Evolutionary conservation across 768 basidiomycete species (phyloP).

Genomic region (Tricholoma bakamatsutake): DNA sequence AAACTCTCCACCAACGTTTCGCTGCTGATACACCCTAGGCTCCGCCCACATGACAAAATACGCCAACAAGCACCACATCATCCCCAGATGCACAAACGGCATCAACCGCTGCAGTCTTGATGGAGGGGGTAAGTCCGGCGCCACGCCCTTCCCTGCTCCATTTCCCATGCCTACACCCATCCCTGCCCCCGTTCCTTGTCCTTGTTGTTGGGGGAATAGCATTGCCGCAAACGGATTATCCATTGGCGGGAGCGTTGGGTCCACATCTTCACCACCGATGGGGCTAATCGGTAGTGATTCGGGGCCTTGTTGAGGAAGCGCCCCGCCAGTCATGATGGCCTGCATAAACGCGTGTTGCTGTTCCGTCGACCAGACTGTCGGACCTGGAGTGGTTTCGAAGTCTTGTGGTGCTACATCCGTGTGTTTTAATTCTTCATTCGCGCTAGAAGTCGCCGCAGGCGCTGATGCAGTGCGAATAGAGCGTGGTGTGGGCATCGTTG

Average conservation of each 20-base stretch:
- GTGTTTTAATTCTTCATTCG: background rate
- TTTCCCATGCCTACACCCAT: conserved; percentile 13
- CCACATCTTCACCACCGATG: conserved; percentile 11
- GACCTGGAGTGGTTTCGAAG: conserved; percentile 32
- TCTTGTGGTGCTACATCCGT: conserved; percentile 12
- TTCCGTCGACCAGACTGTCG: conserved; percentile 60
- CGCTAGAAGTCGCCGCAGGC: conserved; percentile 18
- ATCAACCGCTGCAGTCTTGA: conserved; percentile 53
- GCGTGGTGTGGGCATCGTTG: conserved; percentile 29
- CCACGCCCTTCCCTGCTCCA: conserved; percentile 20
- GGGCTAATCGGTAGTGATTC: conserved; percentile 11
- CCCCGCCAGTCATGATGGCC: conserved; percentile 44
- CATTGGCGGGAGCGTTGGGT: conserved; percentile 24
- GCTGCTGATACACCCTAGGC: conserved; percentile 41
- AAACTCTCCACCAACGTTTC: conserved; percentile 19
- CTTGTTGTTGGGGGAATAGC: conserved; percentile 25
- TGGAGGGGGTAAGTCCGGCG: conserved; percentile 22
- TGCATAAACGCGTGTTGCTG: conserved; percentile 66
- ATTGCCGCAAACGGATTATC: conserved; percentile 46
- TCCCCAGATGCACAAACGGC: conserved; percentile 59
- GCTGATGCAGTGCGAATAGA: conserved; percentile 12
- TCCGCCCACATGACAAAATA: conserved; percentile 67
- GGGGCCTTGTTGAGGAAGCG: conserved; percentile 9
- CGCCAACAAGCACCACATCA: conserved; percentile 58
- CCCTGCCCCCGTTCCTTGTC: conserved; percentile 6